Evolutionary conservation across 345 rosid species (phyloP).

Genomic region (Anastatica hierochuntica): DNA sequence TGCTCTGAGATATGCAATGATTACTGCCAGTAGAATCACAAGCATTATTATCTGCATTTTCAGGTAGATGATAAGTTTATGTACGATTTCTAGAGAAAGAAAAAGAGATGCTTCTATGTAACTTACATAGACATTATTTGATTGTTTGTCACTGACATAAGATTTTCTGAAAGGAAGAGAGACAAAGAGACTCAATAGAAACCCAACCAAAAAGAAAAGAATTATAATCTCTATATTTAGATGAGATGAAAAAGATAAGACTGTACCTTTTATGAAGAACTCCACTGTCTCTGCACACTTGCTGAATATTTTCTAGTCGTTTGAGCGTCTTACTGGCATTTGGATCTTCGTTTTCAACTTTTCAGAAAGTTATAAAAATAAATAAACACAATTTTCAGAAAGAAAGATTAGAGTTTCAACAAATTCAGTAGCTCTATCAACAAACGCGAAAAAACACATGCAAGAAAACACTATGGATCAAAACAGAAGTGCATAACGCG

Average conservation of each 20-base stretch:
- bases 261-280: slow-evolving; percentile 50
- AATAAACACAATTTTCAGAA: too few relatives aligned
- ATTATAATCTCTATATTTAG: too few relatives aligned
- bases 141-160: neutral
- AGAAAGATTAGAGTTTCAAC: too few relatives aligned
- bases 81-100: too few relatives aligned
- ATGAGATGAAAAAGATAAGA: too few relatives aligned
- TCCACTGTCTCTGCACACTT: slow-evolving; percentile 53
- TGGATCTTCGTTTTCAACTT: slow-evolving; percentile 66
- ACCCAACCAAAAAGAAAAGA: neutral
- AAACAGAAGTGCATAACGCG: neutral
- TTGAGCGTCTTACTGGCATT: slow-evolving; percentile 45
- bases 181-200: neutral
- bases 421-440: too few relatives aligned
- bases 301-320: slow-evolving; percentile 48
- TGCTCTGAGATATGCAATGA: neutral
- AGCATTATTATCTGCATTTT: neutral
- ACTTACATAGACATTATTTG: neutral
- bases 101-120: neutral
- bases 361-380: too few relatives aligned
- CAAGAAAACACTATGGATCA: neutral
- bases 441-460: neutral
- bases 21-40: neutral
- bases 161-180: neutral
- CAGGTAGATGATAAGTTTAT: too few relatives aligned